phyloP scores from a whole-genome alignment of 768 basidiomycete species.

The Podaxis sp. region DNA sequence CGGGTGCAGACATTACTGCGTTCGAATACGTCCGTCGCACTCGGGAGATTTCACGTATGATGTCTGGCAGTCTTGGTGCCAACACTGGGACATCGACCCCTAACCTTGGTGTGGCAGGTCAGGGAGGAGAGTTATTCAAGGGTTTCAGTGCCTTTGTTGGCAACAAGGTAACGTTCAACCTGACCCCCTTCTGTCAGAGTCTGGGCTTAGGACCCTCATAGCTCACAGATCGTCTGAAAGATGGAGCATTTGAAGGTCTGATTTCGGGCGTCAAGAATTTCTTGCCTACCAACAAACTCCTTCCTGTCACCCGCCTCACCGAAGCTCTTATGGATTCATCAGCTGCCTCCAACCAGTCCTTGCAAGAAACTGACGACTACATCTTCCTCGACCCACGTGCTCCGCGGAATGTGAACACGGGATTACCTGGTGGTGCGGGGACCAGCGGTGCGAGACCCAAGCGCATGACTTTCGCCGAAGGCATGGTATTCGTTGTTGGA shows the following conservation, averaged over 20 bases:
- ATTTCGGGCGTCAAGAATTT: conserved; percentile 99
- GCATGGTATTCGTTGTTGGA: conserved; percentile 92
- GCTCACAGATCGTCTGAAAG: conserved; percentile 92
- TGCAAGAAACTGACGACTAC: conserved; percentile 96
- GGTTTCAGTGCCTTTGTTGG: conserved; percentile 87
- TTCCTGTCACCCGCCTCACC: conserved; percentile 88
- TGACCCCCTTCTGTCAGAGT: not conserved
- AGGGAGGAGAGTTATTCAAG: conserved; percentile 87
- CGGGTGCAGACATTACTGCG: conserved; percentile 77
- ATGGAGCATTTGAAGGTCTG: conserved; percentile 94
- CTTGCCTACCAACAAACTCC: conserved; percentile 90
- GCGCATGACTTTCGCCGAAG: conserved; percentile 82
- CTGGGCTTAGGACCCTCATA: conserved; percentile 28
- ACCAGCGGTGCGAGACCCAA: conserved; percentile 42
- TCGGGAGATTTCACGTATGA: conserved; percentile 92
- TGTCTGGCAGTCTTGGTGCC: conserved; percentile 46
- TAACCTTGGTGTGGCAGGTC: conserved; percentile 55
- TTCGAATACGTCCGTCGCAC: conserved; percentile 93
- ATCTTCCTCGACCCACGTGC: conserved; percentile 91
- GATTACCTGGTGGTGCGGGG: conserved; percentile 55
- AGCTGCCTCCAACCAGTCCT: conserved; percentile 87
- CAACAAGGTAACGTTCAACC: conserved; percentile 61
- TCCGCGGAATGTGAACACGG: conserved; percentile 53
- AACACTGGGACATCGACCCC: conserved; percentile 48
- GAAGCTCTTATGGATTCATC: conserved; percentile 99